Evolutionary conservation across 2,329 filamentous ascomycete genomes (phyloP), one percentile per base, ranked within the genome.

Genomic region (Fusarium udum): DNA sequence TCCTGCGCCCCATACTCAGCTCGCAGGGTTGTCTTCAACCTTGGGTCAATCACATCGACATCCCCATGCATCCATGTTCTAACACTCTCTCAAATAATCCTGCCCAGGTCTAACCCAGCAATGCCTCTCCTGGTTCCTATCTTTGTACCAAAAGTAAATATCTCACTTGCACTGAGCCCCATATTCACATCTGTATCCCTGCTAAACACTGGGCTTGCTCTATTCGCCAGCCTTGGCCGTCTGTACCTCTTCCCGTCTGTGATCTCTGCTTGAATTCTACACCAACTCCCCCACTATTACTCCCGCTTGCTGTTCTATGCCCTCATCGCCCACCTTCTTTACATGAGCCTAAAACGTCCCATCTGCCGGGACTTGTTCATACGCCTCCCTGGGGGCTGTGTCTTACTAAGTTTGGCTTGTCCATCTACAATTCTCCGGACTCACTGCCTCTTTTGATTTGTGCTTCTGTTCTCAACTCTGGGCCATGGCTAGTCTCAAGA

Each of bases 401-500:
- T 82, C 79, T 80, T 83, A 80, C 82, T 82, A 84, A 84, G 80
- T 84, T 84, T 83, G 83, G 80, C 78, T 75, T 67, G 49, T 57
- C 76, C 71, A 78, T 78, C 74, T 73, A 61, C 53, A 69, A 70
- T 65, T 64, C 69, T 77, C 79, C 80, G 78, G 78, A 79, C 76
- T 76, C 76, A 77, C 78, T 79, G 69, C 77, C 71, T 75, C 77
- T 78, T 75, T 77, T 57, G 69, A 69, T 67, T 71, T 52, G 66
- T 69, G 78, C 81, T 81, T 83, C 82, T 82, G 78, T 81, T 84
- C 80, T 83, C 80, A 77, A 80, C 77, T 75, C 77, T 80, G 79
- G 55, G 80, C 80, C 82, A 89, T 89, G 87, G 84, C 86, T 74
- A 87, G 85, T 78, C 84, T 89, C 73, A 85, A 84, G 77, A 87